Base-by-base conservation (phyloP, 1,284 basidiomycete species). In the Phellinidium pouzarii region DNA sequence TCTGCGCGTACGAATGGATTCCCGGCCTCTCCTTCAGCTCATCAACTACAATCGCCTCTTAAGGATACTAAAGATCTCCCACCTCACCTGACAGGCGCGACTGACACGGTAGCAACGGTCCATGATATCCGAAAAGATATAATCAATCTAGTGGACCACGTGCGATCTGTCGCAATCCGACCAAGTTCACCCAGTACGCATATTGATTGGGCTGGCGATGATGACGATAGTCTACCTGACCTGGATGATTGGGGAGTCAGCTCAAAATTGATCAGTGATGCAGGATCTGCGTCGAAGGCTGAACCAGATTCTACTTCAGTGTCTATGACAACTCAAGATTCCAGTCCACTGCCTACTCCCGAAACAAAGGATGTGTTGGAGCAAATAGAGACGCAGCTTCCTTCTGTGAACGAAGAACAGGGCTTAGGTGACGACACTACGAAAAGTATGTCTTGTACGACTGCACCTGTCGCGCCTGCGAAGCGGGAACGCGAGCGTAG, bases 151-250 rank as follows among this genome's bases (percentile, higher is more conserved):
- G 59, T 60, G 6, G 59, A 63, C 22, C 57, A 57, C 25, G 52
- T 60, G 17, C 56, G 60, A n/a, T 48, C 53, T 14, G 51, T 59
- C n/a, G 46, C 48, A 27, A 45, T 52, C 42, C 48, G 54, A 49
- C 49, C 48, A n/a, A 38, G 50, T 29, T 54, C 52, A 26, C 46
- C 57, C 9, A 37, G 48, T 19, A 59, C 58, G 7, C 85, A 88
- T 57, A 84, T 89, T 51, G 87, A 91, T 66, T 91, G 87, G 87
- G 87, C 87, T 26, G 83, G 82, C 27, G 86, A 89, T 56, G 87
- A 90, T 54, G 87, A 90, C 58, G 87, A 88, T 62, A 81, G 78
- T 59, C 69, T 91, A 4, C 87, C 87, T 9, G 87, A 89, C 68
- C 71, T 91, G 19, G 79, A 89, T 62, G 87, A 91, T 62, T 90